These are phyloP conservation scores for Syzygium aqueum DNA, from an alignment of 345 rosid genomes.

Conservation along the genomic window DNA sequence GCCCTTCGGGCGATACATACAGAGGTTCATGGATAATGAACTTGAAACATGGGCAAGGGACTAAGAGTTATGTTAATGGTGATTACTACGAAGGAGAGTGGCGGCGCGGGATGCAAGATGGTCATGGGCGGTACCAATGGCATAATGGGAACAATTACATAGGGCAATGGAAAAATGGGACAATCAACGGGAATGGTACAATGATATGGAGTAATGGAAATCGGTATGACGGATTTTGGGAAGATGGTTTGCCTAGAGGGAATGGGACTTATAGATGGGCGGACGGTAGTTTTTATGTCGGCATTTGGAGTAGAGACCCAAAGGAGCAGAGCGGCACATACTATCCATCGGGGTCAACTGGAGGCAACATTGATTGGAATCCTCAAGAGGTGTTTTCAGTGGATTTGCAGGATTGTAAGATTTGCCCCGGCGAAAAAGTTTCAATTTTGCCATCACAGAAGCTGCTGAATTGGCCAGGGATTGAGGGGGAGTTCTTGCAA, in stretches of 20 bases:
- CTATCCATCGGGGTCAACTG: constrained; percentile 47
- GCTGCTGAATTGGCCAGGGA: constrained; percentile 51
- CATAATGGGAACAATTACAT: constrained; percentile 61
- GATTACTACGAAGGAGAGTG: constrained; percentile 89
- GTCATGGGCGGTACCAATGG: constrained; percentile 91
- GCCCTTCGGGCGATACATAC: constrained; percentile 57
- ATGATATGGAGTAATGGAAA: constrained; percentile 81
- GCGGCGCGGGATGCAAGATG: constrained; percentile 78
- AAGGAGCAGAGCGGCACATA: constrained; percentile 75
- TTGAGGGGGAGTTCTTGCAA: constrained; percentile 14
- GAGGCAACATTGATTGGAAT: constrained; percentile 65
- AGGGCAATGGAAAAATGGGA: constrained; percentile 78
- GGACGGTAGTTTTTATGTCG: constrained; percentile 78
- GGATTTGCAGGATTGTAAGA: constrained; percentile 53
- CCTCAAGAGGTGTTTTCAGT: constrained; percentile 56
- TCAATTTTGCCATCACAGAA: constrained; percentile 77
- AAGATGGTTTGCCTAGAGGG: constrained; percentile 77
- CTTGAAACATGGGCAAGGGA: constrained; percentile 78
- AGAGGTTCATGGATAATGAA: constrained; percentile 89
- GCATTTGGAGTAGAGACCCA: constrained; percentile 83
- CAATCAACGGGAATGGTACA: constrained; percentile 74
- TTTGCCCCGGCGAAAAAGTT: constrained; percentile 52
- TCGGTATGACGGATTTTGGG: constrained; percentile 91
- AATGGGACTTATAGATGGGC: constrained; percentile 73
- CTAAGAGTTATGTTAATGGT: constrained; percentile 56